A percentile compares a stretch with the other conserved stretches of the same genome.
phyloP scores from a whole-genome alignment of 176 grass and related monocot species.

The Eleusine indica region DNA sequence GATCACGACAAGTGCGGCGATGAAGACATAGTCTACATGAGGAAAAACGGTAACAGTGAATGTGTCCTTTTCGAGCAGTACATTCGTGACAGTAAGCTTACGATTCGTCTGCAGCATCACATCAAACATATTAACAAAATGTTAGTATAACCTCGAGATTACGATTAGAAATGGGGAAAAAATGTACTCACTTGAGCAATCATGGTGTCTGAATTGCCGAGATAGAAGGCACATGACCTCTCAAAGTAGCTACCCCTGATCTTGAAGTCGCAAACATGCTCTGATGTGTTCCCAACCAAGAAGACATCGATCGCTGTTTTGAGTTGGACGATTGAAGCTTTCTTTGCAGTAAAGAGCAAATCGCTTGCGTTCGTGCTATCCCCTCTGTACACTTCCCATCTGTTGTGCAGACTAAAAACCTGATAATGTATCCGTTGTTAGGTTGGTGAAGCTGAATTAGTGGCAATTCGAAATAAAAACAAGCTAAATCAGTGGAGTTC shows the following conservation, averaged over 20 bases:
- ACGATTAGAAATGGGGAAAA: not conserved
- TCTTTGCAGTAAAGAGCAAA: slow-evolving; percentile 61
- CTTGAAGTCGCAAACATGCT: slow-evolving; percentile 63
- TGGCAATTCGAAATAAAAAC: too few species aligned
- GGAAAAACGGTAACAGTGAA: slow-evolving; percentile 63
- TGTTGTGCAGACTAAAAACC: slow-evolving; percentile 55
- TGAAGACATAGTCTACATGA: slow-evolving; percentile 60
- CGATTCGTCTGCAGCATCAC: slow-evolving; percentile 55
- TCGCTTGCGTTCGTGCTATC: slow-evolving; percentile 50
- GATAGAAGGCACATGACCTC: slow-evolving; percentile 48
- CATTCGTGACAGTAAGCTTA: slow-evolving; percentile 52
- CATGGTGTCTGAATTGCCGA: slow-evolving; percentile 43
- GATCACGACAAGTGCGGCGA: slow-evolving; percentile 65
- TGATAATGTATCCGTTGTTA: slow-evolving; percentile 12
- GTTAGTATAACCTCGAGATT: not conserved
- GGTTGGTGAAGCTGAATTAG: not conserved
- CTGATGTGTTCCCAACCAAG: slow-evolving; percentile 54
- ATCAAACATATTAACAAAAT: not conserved
- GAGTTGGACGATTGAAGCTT: slow-evolving; percentile 51
- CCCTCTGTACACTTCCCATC: slow-evolving; percentile 69
- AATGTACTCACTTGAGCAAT: slow-evolving; percentile 58
- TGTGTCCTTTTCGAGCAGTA: slow-evolving; percentile 58
- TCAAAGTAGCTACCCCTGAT: slow-evolving; percentile 72
- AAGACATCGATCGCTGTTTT: slow-evolving; percentile 73
- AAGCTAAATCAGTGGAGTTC: too few species aligned